phyloP scores from a whole-genome alignment of 2,329 filamentous ascomycete species.

The Xylariaceae sp. region DNA sequence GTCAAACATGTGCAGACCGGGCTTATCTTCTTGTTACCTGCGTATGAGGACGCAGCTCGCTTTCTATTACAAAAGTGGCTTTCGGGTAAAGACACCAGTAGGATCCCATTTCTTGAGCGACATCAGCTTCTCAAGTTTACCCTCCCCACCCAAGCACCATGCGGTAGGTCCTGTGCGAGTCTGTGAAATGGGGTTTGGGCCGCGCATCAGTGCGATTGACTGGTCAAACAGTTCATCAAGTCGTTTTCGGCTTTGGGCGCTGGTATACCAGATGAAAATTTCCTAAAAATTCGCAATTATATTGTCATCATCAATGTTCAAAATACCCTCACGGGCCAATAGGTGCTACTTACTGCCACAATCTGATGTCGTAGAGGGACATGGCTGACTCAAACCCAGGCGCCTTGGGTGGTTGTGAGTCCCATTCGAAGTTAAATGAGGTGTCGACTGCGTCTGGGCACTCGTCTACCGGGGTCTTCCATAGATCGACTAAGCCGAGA shows the following conservation, averaged over 20 bases:
- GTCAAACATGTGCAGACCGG: too few relatives aligned
- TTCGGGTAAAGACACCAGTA: too few relatives aligned
- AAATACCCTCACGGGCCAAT: too few relatives aligned
- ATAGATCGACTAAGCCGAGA: conserved; percentile 21
- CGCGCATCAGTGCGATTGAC: conserved; percentile 20
- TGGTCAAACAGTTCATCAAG: conserved; percentile 27
- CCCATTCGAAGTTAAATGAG: conserved; percentile 33
- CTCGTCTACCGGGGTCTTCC: conserved; percentile 22
- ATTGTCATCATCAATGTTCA: neutral
- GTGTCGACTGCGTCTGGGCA: conserved; percentile 31
- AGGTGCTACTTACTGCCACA: conserved; percentile 27
- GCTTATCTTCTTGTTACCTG: too few relatives aligned
- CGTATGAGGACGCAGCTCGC: too few relatives aligned
- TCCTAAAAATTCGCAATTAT: conserved; percentile 14
- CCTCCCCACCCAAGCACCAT: too few relatives aligned
- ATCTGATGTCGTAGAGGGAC: conserved; percentile 29
- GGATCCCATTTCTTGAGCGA: too few relatives aligned
- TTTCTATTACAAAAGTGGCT: too few relatives aligned
- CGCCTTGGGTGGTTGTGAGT: conserved; percentile 21
- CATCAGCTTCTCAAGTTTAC: too few relatives aligned
- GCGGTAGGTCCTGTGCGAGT: too few relatives aligned
- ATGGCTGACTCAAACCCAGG: conserved; percentile 26
- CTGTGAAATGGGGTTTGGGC: too few relatives aligned
- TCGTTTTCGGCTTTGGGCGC: conserved; percentile 20
- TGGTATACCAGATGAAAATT: conserved; percentile 33